Evolutionary conservation across 2,329 filamentous ascomycete species (phyloP), one percentile per base, ranked within the genome.

Genomic region (Claviceps fusiformis): DNA sequence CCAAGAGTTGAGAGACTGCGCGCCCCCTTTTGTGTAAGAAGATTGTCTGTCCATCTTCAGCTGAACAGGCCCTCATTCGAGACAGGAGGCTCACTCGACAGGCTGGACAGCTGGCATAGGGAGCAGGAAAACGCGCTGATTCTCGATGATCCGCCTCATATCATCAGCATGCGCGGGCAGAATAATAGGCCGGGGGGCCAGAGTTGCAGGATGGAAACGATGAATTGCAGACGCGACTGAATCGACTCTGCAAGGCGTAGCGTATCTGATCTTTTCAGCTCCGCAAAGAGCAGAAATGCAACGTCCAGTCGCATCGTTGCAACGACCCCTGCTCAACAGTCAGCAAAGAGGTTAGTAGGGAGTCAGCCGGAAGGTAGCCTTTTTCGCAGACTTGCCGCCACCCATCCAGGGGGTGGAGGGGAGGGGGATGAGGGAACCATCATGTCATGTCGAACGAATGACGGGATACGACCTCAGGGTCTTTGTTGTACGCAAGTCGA

Each of bases 221-320:
- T 45, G 53, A 44, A 45, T 44, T 44, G 37, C 49, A 52, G 48
- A 54, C 41, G 27, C 29, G 15, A 46, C 47, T 37, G 50, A 53
- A 47, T 54, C 51, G 55, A 45, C 39, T 44, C 46, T 54, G 52
- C 51, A 56, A 41, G 55, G 31, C 33, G 39, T 48, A 46, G 44
- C 45, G 50, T 44, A 39, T 53, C 45, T 53, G 50, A 57, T 55
- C 56, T 54, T 45, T 41, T 51, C 37, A 55, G 50, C 53, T 53
- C 45, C 56, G 50, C 50, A 47, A 45, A 46, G 31, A 43, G 49
- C 41, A 41, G 27, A 17, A 52, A 44, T 55, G 45, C 50, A 55
- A 43, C 50, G 11, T 39, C 6, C 54, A 35, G 54, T 55, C n/a
- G 39, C 10, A 54, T 54, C n/a, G 53, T 44, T 29, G 37, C 39